Base-by-base conservation (phyloP, 495 filamentous ascomycete species). In the Xylaria intraflava region DNA sequence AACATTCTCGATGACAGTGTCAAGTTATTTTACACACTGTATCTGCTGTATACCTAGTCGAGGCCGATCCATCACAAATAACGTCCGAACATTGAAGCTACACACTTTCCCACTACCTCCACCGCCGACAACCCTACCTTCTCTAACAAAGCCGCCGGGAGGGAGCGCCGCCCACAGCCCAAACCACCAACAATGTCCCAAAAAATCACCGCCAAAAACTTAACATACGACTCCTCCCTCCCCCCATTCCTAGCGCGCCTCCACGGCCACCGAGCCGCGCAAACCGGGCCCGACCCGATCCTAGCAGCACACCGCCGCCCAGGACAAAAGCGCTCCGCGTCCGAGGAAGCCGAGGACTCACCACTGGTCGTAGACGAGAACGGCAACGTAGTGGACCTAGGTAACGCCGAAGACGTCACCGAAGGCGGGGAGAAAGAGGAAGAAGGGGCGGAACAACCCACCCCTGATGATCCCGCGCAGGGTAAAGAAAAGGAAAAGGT, bases 201-300 rank as follows among this genome's bases (percentile, higher is more conserved):
- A 30, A 78, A 81, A 64, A 74, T 79, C 33, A 79, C 71, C 1
- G 57, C 73, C 59, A 81, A 80, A 51, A 79, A 79, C 66, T 72
- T 81, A 19, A 64, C 71, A 39, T 81, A 79, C 71, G 66, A 69
- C 52, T 55, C 51, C 19, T 58, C 68, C 9, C 74, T 79, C 17
- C 78, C 78, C 9, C 78, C 78, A 24, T 81, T 81, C 60, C 76
- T 81, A 33, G 74, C 73, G 29, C 69, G 69, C 6, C 71, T 81
- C 9, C 74, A 66, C 46, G 73, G 73, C n/a, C 66, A 75, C 23
- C 64, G 71, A 20, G 39, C 60, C 22, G 57, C 65, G 3, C 54
- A 60, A 6, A 41, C 53, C 6, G 62, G 63, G 14, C 71, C 72
- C 6, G 72, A 78, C 49, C 72, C 74, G 0, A 68, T 74, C 57